A percentile compares a stretch with the other conserved stretches of the same genome.
phyloP scores from a whole-genome alignment of 2,329 filamentous ascomycete genomes.

The Trichoderma semiorbis region DNA sequence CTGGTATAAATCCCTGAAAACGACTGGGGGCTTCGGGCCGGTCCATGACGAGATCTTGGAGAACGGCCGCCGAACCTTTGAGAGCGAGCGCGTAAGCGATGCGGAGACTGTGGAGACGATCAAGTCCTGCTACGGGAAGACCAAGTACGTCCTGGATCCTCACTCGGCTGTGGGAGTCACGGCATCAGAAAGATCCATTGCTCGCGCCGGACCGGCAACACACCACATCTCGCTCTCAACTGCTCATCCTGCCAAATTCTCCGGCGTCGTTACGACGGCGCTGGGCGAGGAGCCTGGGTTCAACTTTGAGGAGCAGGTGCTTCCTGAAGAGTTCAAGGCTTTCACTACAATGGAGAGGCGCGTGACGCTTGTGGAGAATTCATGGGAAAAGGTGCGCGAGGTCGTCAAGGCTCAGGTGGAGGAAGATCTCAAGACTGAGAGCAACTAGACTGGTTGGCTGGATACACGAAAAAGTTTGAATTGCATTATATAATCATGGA shows the following conservation, averaged over 20 bases:
- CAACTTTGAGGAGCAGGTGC: slow-evolving; percentile 65
- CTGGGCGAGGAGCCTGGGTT: slow-evolving; percentile 68
- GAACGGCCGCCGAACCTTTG: slow-evolving; percentile 70
- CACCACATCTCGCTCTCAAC: slow-evolving; percentile 83
- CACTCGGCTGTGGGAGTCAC: slow-evolving; percentile 86
- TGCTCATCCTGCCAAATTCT: slow-evolving; percentile 94
- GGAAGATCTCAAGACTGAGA: slow-evolving; percentile 9
- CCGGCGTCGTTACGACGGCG: slow-evolving; percentile 76
- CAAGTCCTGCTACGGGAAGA: slow-evolving; percentile 53
- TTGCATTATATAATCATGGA: background rate
- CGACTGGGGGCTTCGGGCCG: slow-evolving; percentile 71
- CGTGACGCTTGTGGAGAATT: slow-evolving; percentile 65
- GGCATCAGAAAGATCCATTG: slow-evolving; percentile 67
- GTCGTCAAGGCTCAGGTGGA: slow-evolving; percentile 72
- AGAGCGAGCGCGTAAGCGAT: slow-evolving; percentile 71
- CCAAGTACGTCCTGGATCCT: slow-evolving; percentile 83
- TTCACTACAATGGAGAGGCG: slow-evolving; percentile 73
- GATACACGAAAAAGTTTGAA: background rate
- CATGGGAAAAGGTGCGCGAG: slow-evolving; percentile 71
- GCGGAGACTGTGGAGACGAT: slow-evolving; percentile 65
- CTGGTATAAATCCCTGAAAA: slow-evolving; percentile 81
- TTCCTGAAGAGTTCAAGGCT: slow-evolving; percentile 78
- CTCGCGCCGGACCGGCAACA: slow-evolving; percentile 48
- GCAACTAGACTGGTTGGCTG: background rate
- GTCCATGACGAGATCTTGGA: slow-evolving; percentile 72